Evolutionary conservation across 768 basidiomycete species (phyloP).

Genomic region (Mrakia frigida): DNA sequence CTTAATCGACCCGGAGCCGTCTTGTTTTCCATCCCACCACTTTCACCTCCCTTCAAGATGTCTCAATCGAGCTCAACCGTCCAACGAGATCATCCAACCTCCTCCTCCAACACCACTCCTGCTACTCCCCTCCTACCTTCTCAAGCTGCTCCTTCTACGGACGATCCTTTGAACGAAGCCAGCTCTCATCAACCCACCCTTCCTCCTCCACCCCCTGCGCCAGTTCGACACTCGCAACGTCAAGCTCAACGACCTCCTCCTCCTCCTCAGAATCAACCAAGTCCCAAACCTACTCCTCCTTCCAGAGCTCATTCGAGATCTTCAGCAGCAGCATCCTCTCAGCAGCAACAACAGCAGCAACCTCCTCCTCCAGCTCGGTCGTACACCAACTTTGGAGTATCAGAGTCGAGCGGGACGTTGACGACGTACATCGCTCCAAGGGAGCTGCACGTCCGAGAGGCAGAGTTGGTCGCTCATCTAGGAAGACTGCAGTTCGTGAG

Average conservation of each 20-base stretch:
- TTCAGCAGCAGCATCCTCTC: background rate
- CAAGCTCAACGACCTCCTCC: background rate
- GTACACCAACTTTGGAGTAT: background rate
- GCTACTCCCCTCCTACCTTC: background rate
- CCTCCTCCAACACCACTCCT: background rate
- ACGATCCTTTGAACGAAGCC: no score
- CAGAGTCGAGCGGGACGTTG: slow-evolving; percentile 6
- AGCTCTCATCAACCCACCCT: background rate
- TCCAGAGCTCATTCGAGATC: background rate
- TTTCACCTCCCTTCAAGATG: background rate
- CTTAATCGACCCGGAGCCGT: background rate
- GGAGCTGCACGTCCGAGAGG: slow-evolving; percentile 22
- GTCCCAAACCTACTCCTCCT: background rate
- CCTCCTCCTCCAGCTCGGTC: background rate
- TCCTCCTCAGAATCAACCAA: background rate
- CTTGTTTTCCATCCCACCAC: background rate
- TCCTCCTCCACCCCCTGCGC: background rate
- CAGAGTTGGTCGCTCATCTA: slow-evolving; percentile 28
- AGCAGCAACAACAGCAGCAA: no score
- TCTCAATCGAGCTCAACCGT: background rate
- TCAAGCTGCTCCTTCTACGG: background rate
- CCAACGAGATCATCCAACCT: background rate
- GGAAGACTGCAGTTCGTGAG: slow-evolving; percentile 31
- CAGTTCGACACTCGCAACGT: background rate
- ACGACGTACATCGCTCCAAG: slow-evolving; percentile 12